Conservation (phyloP, 495 filamentous ascomycete species). For the Cladorrhinum samala region DNA sequence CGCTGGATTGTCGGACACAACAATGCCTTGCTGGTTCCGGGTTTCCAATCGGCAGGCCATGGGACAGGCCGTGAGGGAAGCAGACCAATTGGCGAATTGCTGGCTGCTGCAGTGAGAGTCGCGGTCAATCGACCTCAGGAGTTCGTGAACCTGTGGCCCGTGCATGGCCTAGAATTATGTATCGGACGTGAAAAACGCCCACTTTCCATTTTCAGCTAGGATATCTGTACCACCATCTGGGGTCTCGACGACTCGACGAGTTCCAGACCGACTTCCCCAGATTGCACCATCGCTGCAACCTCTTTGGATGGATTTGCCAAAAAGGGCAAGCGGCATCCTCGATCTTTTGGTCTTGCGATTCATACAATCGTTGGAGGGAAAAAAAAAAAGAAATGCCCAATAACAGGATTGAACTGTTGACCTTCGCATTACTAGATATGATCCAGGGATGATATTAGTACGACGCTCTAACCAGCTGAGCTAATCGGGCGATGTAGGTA, state of each 20-base stretch:
- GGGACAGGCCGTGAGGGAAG: background rate
- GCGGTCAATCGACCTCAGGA: background rate
- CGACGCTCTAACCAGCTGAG: conserved; percentile 33
- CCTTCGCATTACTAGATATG: conserved; percentile 25
- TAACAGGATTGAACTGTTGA: conserved; percentile 34
- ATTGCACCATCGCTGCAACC: no score
- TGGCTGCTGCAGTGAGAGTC: background rate
- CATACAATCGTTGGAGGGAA: background rate
- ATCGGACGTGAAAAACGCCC: background rate
- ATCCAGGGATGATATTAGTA: conserved; percentile 21
- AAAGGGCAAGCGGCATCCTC: no score
- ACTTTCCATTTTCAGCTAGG: background rate
- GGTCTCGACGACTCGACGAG: background rate
- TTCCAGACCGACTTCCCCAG: no score
- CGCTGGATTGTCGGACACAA: no score
- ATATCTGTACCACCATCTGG: no score
- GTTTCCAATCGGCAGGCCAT: background rate
- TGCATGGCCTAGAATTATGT: background rate
- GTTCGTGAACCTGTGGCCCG: conserved; percentile 2
- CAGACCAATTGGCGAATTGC: background rate
- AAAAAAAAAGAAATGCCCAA: conserved; percentile 19
- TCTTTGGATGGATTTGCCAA: no score
- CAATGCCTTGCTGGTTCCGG: background rate
- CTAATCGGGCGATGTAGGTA: conserved; percentile 24
- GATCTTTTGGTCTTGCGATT: no score